Conservation (phyloP, 495 filamentous ascomycete genomes). For the Penicillium pulvis region DNA sequence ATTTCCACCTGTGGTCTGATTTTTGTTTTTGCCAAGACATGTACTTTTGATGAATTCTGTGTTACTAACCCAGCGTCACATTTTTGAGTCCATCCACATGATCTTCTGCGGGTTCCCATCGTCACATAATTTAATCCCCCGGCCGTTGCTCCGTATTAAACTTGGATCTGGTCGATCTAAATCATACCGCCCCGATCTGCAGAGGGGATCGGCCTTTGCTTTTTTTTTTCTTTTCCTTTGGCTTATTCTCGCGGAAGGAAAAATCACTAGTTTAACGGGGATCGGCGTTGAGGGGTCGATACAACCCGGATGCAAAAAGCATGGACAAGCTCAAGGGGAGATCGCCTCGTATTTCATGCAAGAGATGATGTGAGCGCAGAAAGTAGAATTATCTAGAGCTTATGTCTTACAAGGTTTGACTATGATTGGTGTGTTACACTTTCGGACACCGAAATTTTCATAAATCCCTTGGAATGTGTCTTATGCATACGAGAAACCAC, state of each 20-base stretch:
- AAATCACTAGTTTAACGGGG: slow-evolving; percentile 6
- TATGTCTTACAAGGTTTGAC: neutral
- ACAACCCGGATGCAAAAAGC: neutral
- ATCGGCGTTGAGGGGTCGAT: slow-evolving; percentile 3
- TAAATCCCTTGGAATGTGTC: neutral
- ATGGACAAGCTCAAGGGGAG: neutral
- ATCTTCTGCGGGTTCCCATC: neutral
- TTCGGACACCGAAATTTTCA: slow-evolving; percentile 2
- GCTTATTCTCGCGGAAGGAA: neutral
- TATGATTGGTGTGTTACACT: slow-evolving; percentile 2
- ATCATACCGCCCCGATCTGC: slow-evolving; percentile 2
- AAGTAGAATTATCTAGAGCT: neutral
- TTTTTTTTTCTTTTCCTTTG: neutral
- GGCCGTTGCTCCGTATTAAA: neutral
- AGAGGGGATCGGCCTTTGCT: neutral
- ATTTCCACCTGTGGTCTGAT: neutral
- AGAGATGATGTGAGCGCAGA: neutral
- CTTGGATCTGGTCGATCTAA: neutral
- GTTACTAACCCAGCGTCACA: neutral
- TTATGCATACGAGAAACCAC: slow-evolving; percentile 8
- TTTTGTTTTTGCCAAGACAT: neutral
- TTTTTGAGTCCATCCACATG: neutral
- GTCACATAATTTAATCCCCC: neutral
- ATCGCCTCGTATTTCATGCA: slow-evolving; percentile 1
- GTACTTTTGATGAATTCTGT: neutral